A percentile compares a stretch with the other conserved stretches of the same genome.
Evolutionary conservation across 306 rosid species (phyloP).

Genomic region (Pyrus betulifolia): DNA sequence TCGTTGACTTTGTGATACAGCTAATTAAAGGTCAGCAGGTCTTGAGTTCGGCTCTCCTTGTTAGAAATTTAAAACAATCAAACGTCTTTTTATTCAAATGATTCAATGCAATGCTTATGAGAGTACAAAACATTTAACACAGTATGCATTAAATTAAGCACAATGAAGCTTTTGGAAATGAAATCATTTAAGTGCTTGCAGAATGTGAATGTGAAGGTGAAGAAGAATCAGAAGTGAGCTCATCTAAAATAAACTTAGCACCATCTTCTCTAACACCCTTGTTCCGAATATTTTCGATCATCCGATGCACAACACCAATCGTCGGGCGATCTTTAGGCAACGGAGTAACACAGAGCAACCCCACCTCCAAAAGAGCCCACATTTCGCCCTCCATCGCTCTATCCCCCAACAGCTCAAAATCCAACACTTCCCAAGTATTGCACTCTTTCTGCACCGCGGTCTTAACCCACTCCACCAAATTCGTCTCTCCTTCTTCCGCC

Average conservation of each 20-base stretch:
- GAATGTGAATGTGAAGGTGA: neutral
- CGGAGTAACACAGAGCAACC: constrained; percentile 15
- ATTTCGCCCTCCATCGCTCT: constrained; percentile 16
- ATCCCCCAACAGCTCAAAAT: constrained; percentile 15
- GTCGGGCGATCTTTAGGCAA: constrained; percentile 17
- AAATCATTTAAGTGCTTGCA: neutral
- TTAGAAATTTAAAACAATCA: neutral
- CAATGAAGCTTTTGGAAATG: neutral
- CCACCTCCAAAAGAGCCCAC: constrained; percentile 13
- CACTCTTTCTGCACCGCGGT: neutral
- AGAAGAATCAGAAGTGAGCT: constrained; percentile 5
- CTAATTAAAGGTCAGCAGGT: too few species aligned
- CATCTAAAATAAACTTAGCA: constrained; percentile 5
- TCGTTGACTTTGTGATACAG: neutral
- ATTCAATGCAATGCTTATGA: neutral
- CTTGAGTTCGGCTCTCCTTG: neutral
- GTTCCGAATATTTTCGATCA: constrained; percentile 16
- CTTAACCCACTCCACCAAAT: constrained; percentile 1
- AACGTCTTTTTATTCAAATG: neutral
- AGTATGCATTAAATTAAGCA: neutral
- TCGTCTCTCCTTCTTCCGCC: neutral
- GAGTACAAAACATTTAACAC: neutral
- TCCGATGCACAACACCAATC: constrained; percentile 15
- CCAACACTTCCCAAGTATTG: constrained; percentile 14
- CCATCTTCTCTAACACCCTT: constrained; percentile 2